Conservation (phyloP, 1,139 yeast genomes). For the Candida sanyaensis region DNA sequence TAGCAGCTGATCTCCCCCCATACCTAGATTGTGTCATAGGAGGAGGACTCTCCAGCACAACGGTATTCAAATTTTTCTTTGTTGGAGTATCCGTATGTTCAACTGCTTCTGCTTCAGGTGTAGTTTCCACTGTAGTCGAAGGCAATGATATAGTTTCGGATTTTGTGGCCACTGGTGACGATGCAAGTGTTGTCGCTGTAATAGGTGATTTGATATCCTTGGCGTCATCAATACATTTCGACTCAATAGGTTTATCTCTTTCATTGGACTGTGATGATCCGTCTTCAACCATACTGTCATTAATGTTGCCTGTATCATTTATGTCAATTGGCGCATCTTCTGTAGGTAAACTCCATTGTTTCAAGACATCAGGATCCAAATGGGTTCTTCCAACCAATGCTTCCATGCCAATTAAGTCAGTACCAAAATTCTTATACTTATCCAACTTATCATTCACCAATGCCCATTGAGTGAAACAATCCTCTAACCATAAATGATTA, state of each 20-base stretch:
- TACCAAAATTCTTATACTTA: constrained; percentile 50
- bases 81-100: too few relatives aligned
- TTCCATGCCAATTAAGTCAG: constrained; percentile 35
- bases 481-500: constrained; percentile 92
- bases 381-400: constrained; percentile 54
- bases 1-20: constrained; percentile 55
- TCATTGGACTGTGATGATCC: constrained; percentile 14
- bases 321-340: constrained; percentile 11
- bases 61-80: too few relatives aligned
- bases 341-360: constrained; percentile 36
- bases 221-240: too few relatives aligned
- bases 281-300: constrained; percentile 40
- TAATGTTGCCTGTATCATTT: constrained; percentile 19
- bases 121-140: neutral
- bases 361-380: constrained; percentile 41
- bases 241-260: neutral
- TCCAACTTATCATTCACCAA: constrained; percentile 44
- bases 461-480: constrained; percentile 64
- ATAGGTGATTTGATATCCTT: too few relatives aligned
- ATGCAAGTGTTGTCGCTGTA: too few relatives aligned
- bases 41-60: neutral
- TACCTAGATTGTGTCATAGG: constrained; percentile 4
- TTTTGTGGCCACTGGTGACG: neutral
- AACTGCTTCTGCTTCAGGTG: neutral
- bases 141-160: neutral